Percentiles rank a stretch among this genome's conserved stretches.
These are phyloP conservation scores for Ceratobasidium sp. DNA, from an alignment of 1,284 basidiomycete species.

Conservation along the genomic window DNA sequence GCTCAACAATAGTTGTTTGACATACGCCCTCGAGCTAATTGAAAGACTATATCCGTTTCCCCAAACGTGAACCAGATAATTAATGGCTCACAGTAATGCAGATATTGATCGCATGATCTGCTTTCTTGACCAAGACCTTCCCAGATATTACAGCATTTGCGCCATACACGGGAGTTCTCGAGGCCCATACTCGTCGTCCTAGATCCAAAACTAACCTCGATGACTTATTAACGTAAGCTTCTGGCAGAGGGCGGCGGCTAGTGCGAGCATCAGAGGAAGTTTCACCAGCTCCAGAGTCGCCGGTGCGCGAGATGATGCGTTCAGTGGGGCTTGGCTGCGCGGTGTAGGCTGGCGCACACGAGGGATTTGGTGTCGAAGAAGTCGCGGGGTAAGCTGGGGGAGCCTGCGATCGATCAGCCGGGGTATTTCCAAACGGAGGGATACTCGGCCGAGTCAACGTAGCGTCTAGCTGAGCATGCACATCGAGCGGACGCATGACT, in stretches of 20 bases:
- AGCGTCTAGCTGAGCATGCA: conserved; percentile 15
- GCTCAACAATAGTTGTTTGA: conserved; percentile 28
- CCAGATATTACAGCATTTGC: conserved; percentile 25
- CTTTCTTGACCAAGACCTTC: conserved; percentile 27
- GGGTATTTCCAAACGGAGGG: background rate
- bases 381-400: conserved; percentile 36
- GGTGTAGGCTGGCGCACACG: conserved; percentile 32
- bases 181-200: conserved; percentile 39
- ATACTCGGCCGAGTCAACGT: background rate
- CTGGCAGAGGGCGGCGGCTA: conserved; percentile 27
- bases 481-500: conserved; percentile 34
- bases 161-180: conserved; percentile 26
- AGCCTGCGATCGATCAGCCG: conserved; percentile 22
- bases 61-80: too few species aligned
- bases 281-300: conserved; percentile 4
- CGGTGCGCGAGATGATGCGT: conserved; percentile 36
- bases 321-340: conserved; percentile 35
- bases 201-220: conserved; percentile 31
- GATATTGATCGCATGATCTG: conserved; percentile 34
- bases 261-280: background rate
- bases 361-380: conserved; percentile 3
- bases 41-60: background rate
- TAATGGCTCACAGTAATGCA: conserved; percentile 18
- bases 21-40: conserved; percentile 31
- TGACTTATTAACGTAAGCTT: conserved; percentile 17